Percentiles rank a stretch among this genome's conserved stretches.
Evolutionary conservation across 2,329 filamentous ascomycete species (phyloP).

Genomic region (Immersiporthe knoxdaviesiana): DNA sequence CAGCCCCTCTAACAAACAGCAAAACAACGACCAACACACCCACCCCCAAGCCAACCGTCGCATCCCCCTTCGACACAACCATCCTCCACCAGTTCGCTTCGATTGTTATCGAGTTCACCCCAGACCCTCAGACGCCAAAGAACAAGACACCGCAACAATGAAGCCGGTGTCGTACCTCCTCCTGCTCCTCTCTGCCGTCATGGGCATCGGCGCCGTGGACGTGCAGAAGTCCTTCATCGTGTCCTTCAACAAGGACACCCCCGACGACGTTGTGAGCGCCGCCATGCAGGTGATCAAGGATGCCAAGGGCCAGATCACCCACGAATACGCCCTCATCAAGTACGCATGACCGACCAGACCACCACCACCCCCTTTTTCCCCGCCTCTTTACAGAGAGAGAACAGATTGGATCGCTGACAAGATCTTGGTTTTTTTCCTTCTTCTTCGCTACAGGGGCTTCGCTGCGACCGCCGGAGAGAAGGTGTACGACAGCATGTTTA

Average conservation of each 20-base stretch:
- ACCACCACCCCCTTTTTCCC: neutral
- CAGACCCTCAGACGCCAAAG: conserved; percentile 1
- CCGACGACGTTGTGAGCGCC: conserved; percentile 67
- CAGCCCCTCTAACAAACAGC: conserved; percentile 2
- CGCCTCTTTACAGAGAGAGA: neutral
- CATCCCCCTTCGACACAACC: neutral
- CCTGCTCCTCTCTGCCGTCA: conserved; percentile 59
- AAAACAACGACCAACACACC: neutral
- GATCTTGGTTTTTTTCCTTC: conserved; percentile 1
- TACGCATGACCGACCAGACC: conserved; percentile 45
- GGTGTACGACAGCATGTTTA: conserved; percentile 68
- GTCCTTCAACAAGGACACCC: conserved; percentile 72
- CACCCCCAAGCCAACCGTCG: neutral
- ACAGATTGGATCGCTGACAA: neutral
- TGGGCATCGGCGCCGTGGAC: conserved; percentile 65
- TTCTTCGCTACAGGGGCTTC: conserved; percentile 65
- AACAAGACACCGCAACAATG: conserved; percentile 55
- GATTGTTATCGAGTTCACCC: neutral
- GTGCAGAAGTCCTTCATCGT: conserved; percentile 76
- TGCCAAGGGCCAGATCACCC: conserved; percentile 77
- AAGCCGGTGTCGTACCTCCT: conserved; percentile 60
- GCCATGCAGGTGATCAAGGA: conserved; percentile 73
- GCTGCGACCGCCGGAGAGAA: conserved; percentile 73
- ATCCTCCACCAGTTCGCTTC: neutral
- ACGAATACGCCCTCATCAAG: conserved; percentile 72